Conservation (phyloP, 805 yeast species). For the Metschnikowia kunwiensis region DNA sequence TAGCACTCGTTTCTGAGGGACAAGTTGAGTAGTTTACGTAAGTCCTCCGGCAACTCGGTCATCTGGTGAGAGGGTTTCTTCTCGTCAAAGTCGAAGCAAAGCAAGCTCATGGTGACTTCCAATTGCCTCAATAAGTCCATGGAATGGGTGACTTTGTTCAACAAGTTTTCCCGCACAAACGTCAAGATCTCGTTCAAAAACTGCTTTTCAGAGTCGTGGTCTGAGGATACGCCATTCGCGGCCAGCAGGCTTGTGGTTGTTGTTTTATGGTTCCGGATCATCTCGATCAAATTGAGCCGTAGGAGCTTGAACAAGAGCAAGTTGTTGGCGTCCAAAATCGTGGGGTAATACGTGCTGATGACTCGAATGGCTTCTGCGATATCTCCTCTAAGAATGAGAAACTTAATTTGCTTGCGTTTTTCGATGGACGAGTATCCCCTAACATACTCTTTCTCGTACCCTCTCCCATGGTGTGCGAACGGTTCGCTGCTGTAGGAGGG, state of each 20-base stretch:
- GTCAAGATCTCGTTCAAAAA: constrained; percentile 53
- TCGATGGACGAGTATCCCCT: constrained; percentile 50
- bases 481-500: too few species aligned
- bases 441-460: not conserved
- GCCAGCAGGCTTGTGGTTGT: constrained; percentile 6
- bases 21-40: constrained; percentile 55
- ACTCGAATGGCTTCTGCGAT: constrained; percentile 56
- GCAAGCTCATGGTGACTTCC: constrained; percentile 79
- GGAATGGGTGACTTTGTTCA: constrained; percentile 58
- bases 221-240: not conserved
- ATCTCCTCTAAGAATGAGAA: constrained; percentile 54
- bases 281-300: constrained; percentile 72
- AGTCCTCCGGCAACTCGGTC: constrained; percentile 49
- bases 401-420: constrained; percentile 52
- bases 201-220: constrained; percentile 32
- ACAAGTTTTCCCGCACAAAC: constrained; percentile 61
- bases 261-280: constrained; percentile 54
- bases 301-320: constrained; percentile 69
- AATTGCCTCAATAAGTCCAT: constrained; percentile 62
- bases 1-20: constrained; percentile 65
- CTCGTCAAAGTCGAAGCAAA: constrained; percentile 50
- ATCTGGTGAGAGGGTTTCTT: constrained; percentile 31
- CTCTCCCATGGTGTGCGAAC: too few species aligned
- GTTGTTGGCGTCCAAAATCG: constrained; percentile 59
- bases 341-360: constrained; percentile 60